Conservation (phyloP, 2,329 filamentous ascomycete genomes). For the Penicillium digitatum region DNA sequence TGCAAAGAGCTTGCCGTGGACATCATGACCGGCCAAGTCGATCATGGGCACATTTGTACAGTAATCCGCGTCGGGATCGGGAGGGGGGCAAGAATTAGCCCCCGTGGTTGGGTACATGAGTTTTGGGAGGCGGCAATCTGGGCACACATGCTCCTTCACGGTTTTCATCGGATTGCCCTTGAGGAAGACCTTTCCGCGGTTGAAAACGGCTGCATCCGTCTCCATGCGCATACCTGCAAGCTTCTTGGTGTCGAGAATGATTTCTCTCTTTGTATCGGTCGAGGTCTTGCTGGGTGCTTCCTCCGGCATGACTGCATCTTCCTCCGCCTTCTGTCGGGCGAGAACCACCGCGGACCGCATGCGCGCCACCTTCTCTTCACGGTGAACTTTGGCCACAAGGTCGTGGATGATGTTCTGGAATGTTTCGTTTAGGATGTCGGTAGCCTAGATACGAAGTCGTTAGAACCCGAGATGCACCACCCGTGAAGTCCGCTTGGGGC, state of each 20-base stretch:
- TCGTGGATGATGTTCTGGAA: conserved; percentile 59
- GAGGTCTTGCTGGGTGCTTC: conserved; percentile 33
- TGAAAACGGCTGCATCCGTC: conserved; percentile 51
- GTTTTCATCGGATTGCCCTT: conserved; percentile 58
- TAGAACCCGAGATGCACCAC: background rate
- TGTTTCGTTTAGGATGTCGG: conserved; percentile 53
- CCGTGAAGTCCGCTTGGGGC: background rate
- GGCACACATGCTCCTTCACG: conserved; percentile 57
- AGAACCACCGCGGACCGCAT: conserved; percentile 51
- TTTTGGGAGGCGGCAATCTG: conserved; percentile 57
- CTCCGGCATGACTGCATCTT: conserved; percentile 32
- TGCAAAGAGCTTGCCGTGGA: conserved; percentile 53
- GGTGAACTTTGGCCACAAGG: conserved; percentile 56
- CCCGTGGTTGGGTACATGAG: conserved; percentile 56
- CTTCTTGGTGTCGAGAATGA: conserved; percentile 35
- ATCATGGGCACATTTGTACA: conserved; percentile 59
- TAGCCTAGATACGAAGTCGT: conserved; percentile 6
- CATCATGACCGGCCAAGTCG: conserved; percentile 56
- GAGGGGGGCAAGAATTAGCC: conserved; percentile 46
- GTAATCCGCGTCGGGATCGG: conserved; percentile 53
- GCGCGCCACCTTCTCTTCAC: conserved; percentile 57
- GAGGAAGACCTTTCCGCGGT: conserved; percentile 51
- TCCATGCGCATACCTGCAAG: conserved; percentile 41
- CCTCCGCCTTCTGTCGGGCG: conserved; percentile 44
- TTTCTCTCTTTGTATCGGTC: conserved; percentile 30